Base-by-base conservation (phyloP, 2,329 filamentous ascomycete species). In the Botrytis deweyae region DNA sequence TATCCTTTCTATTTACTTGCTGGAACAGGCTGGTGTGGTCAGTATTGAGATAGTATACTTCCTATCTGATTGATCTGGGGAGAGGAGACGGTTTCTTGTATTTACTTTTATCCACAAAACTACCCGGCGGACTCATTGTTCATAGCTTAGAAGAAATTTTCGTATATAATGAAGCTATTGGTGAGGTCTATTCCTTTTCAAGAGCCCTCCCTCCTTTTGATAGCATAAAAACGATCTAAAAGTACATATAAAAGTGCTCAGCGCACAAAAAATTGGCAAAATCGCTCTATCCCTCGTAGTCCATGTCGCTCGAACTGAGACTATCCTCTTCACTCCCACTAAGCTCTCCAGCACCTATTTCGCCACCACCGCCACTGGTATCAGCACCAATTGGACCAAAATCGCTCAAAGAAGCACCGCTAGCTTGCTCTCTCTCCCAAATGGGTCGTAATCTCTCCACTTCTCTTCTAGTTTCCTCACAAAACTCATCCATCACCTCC, bases 121-220 rank as follows among this genome's bases (percentile, higher is more conserved):
- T 40, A 16, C 3, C 10, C 1, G 1, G 14, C 3, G 4, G 38
- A 12, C 9, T 18, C 10, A 18, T 62, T 10, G 5, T n/a, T n/a
- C 2, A 62, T 62, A 25, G 4, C 20, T 25, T 3, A 10, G 38
- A 65, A 46, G 42, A 12, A 2, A 7, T 2, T 46, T 46, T 9
- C 10, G 29, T 29, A 64, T 44, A 4, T 20, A 22, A 29, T 44
- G 8, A 40, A 44, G 40, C 8, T 29, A 20, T 16, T 7, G 3
- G 8, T 44, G n/a, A 0, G 12, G 8, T 4, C 6, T 18, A 5
- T 3, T 25, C 33, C 25, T 6, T 9, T 9, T 18, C 9, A 2
- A 25, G 42, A 66, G 20, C 14, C 29, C 8, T 0, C 18, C 2
- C 5, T 1, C 3, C 0, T 20, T 49, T 0, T 25, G 2, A 52